Percentiles rank a stretch among this genome's conserved stretches.
These are phyloP conservation scores for Chlamydomonas eustigma DNA, from an alignment of 139 green algal genomes.

Conservation along the genomic window DNA sequence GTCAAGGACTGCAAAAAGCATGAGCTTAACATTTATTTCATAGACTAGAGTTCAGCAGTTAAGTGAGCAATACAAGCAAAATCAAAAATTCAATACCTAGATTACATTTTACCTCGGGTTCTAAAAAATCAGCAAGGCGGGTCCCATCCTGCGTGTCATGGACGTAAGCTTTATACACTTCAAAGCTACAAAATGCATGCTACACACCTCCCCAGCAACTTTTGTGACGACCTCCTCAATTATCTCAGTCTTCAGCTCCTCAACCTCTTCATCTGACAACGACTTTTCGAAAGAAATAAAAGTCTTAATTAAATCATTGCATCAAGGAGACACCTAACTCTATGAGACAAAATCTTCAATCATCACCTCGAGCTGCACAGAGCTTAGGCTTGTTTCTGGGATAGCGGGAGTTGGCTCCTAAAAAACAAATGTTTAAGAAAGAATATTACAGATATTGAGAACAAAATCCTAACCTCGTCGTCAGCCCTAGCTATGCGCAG, in stretches of 20 bases:
- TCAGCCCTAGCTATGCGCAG: background rate
- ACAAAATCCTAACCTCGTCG: background rate
- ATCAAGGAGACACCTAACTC: too few species aligned
- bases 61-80: constrained; percentile 1
- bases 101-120: constrained; percentile 32
- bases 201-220: constrained; percentile 40
- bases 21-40: background rate
- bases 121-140: constrained; percentile 33
- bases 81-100: background rate
- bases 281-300: background rate
- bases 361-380: background rate
- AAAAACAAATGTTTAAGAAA: background rate
- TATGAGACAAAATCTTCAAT: background rate
- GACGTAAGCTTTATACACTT: background rate
- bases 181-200: background rate
- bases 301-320: background rate
- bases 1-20: constrained; percentile 52
- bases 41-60: too few species aligned
- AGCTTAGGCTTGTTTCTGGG: too few species aligned
- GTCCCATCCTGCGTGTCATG: constrained; percentile 24
- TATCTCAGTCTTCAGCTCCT: constrained; percentile 52
- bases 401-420: background rate
- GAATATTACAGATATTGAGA: background rate
- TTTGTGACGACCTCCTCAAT: constrained; percentile 48
- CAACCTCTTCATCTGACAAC: constrained; percentile 37